phyloP scores from a whole-genome alignment of 2,329 filamentous ascomycete genomes.

The Chaetomium olivaceum region DNA sequence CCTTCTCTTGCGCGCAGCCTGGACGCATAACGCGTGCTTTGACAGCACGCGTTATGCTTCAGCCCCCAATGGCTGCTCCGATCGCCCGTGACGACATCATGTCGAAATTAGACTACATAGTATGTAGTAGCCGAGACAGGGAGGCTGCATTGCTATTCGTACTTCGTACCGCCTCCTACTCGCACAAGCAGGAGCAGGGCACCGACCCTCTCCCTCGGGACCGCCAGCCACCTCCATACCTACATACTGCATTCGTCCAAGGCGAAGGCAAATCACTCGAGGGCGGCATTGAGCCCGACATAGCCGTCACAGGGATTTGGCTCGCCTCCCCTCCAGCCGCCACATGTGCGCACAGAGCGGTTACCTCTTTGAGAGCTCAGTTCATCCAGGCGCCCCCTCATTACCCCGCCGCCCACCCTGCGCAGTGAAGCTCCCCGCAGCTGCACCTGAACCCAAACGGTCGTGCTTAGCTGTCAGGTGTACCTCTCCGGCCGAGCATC shows the following conservation, averaged over 20 bases:
- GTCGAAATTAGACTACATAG: background rate
- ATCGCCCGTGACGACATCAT: background rate
- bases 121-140: background rate
- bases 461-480: conserved; percentile 26
- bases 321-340: background rate
- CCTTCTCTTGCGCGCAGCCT: background rate
- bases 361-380: background rate
- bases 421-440: conserved; percentile 31
- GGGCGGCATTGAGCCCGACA: conserved; percentile 2
- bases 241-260: background rate
- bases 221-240: background rate
- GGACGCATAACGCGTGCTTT: conserved; percentile 26
- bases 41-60: conserved; percentile 28
- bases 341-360: background rate
- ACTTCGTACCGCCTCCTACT: background rate
- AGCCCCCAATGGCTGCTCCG: background rate
- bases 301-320: conserved; percentile 1
- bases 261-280: background rate
- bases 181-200: background rate
- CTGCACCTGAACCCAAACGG: conserved; percentile 32
- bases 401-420: conserved; percentile 28
- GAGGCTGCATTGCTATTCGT: background rate
- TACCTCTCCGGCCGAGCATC: conserved; percentile 13
- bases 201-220: background rate
- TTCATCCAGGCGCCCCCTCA: conserved; percentile 19